These are phyloP conservation scores for Penicillium argentinense DNA, from an alignment of 495 filamentous ascomycete genomes.

Conservation along the genomic window DNA sequence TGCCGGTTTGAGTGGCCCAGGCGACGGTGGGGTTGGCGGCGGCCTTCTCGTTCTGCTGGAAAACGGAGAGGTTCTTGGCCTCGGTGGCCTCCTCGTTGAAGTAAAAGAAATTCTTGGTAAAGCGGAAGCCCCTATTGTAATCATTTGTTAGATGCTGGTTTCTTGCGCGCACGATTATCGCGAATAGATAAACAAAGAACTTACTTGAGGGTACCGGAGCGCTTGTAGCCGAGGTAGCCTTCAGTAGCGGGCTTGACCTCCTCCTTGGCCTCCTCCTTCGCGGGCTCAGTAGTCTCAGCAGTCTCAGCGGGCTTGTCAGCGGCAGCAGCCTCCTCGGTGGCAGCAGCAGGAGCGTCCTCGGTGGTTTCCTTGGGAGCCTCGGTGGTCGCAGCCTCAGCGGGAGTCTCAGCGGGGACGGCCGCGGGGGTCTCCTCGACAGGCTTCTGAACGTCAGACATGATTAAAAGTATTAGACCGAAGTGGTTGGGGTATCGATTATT, in stretches of 20 bases:
- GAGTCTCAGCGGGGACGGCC: slow-evolving; percentile 38
- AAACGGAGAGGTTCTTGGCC: slow-evolving; percentile 67
- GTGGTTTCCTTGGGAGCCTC: slow-evolving; percentile 38
- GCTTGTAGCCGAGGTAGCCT: slow-evolving; percentile 83
- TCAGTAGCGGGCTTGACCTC: slow-evolving; percentile 58
- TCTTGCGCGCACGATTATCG: background rate
- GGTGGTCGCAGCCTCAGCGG: slow-evolving; percentile 35
- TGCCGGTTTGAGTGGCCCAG: slow-evolving; percentile 90
- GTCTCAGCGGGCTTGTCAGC: slow-evolving; percentile 13
- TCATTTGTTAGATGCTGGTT: slow-evolving; percentile 14
- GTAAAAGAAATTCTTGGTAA: slow-evolving; percentile 87
- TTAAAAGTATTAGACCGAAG: slow-evolving; percentile 31
- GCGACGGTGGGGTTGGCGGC: slow-evolving; percentile 74
- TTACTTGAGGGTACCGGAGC: slow-evolving; percentile 88
- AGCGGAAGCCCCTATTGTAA: slow-evolving; percentile 56
- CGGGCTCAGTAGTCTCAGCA: slow-evolving; percentile 37
- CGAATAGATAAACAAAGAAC: slow-evolving; percentile 30
- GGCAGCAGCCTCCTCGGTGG: slow-evolving; percentile 26
- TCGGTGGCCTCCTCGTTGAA: slow-evolving; percentile 81
- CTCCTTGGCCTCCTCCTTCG: slow-evolving; percentile 45
- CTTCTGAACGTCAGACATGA: slow-evolving; percentile 54
- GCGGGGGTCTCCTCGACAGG: slow-evolving; percentile 49
- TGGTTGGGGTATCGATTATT: slow-evolving; percentile 36
- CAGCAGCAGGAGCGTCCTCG: slow-evolving; percentile 41
- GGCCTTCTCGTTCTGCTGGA: slow-evolving; percentile 85